Conservation (phyloP, 306 rosid genomes). For the Castanopsis chinensis region DNA sequence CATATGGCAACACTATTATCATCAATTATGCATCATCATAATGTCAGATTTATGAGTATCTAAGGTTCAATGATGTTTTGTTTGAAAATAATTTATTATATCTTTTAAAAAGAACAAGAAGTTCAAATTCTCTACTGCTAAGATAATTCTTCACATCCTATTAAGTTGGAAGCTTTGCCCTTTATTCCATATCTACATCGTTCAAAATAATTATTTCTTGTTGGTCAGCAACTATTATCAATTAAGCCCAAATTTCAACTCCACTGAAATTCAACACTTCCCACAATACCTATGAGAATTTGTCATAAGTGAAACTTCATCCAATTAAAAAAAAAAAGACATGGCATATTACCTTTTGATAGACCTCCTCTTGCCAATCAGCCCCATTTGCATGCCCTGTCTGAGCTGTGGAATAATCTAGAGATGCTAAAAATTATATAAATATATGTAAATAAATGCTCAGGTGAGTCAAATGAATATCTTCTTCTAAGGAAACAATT, state of each 20-base stretch:
- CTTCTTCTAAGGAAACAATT: neutral
- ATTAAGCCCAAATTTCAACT: neutral
- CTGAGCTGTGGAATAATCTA: conserved; percentile 76
- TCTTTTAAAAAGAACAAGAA: neutral
- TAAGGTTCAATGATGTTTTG: neutral
- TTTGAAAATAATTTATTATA: neutral
- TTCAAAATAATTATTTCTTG: neutral
- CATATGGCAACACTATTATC: neutral
- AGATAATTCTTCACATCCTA: neutral
- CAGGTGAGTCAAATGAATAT: neutral
- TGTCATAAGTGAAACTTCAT: neutral
- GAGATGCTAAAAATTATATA: conserved; percentile 51
- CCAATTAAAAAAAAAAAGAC: neutral
- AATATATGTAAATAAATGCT: conserved; percentile 3
- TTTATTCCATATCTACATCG: neutral
- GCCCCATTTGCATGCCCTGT: conserved; percentile 65
- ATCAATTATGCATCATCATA: neutral
- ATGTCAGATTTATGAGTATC: neutral
- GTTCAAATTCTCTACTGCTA: neutral
- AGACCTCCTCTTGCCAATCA: conserved; percentile 85
- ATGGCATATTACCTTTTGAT: conserved; percentile 62
- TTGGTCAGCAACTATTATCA: neutral
- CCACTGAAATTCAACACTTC: neutral
- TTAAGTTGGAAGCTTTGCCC: neutral
- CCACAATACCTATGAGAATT: neutral